phyloP scores from a whole-genome alignment of 805 yeast species.

The Candida saitoana region DNA sequence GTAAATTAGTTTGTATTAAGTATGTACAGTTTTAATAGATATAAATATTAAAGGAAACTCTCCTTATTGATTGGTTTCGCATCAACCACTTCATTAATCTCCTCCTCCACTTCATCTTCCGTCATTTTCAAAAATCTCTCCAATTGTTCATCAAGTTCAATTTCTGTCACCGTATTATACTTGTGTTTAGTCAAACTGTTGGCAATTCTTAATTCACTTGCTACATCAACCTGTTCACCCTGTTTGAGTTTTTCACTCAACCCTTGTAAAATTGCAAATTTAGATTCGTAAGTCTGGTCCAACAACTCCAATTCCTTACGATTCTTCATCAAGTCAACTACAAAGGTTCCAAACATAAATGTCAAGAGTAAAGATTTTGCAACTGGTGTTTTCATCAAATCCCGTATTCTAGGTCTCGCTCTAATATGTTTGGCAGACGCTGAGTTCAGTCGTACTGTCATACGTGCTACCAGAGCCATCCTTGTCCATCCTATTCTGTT shows the following conservation, averaged over 20 bases:
- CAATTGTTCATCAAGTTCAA: conserved; percentile 37
- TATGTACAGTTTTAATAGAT: conserved; percentile 1
- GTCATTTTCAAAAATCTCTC: conserved; percentile 31
- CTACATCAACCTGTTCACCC: conserved; percentile 40
- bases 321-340: conserved; percentile 44
- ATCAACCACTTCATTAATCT: background rate
- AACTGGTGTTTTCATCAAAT: conserved; percentile 30
- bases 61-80: background rate
- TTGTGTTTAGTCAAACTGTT: conserved; percentile 39
- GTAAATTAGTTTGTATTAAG: background rate
- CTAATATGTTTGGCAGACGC: conserved; percentile 8
- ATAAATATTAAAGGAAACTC: background rate
- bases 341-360: conserved; percentile 41
- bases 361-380: conserved; percentile 36
- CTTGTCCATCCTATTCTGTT: background rate
- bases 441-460: conserved; percentile 7
- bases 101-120: conserved; percentile 16
- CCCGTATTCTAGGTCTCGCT: conserved; percentile 21
- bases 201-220: conserved; percentile 36
- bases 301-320: conserved; percentile 42
- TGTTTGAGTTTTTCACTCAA: conserved; percentile 23
- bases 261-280: conserved; percentile 30
- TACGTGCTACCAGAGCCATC: background rate
- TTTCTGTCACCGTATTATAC: conserved; percentile 29
- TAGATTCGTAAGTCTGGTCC: conserved; percentile 34